Evolutionary conservation across 768 basidiomycete species (phyloP), one percentile per base, ranked within the genome.

Genomic region (Pilatotrama ljubarskyi): DNA sequence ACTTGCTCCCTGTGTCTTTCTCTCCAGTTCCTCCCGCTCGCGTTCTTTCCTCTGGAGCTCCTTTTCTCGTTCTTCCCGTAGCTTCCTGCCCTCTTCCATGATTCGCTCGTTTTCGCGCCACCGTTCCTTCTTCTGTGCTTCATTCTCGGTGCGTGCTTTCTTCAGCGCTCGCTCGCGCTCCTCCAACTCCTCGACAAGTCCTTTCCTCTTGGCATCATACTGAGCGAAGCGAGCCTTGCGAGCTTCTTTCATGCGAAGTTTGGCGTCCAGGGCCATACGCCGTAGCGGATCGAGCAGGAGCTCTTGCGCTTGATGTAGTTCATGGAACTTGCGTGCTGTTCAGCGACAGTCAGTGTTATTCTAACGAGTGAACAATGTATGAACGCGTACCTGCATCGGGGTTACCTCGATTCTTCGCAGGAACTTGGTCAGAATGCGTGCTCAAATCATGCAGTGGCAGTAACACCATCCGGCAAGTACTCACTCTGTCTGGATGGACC

Each of bases 401-500:
- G 68, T 91, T 89, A 60, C 90, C 84, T 32, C 84, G 85, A 63
- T 92, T 91, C 89, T 92, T 72, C 20, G 13, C 5, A 36, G n/a
- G 52, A 43, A 52, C 64, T 64, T 51, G 38, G 38, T 63, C n/a
- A 68, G 66, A 36, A n/a, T 53, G 18, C 25, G 32, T 61, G 63
- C 46, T 62, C 36, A 51, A 62, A 65, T 29, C 44, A 13, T 24
- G 64, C 40, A 37, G 17, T 7, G n/a, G 15, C 29, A 37, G 18
- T 13, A 2, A 42, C 13, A 10, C 24, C 13, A 59, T 29, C 17
- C 52, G 18, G 24, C 2, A 20, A 59, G 49, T 20, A 62, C 61
- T 80, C 83, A 91, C 91, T 69, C 90, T 83, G 69, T 93, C 92
- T 26, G 92, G 92, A 74, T 94, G 92, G 36, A 93, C 90, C 76